phyloP scores from a whole-genome alignment of 2,329 filamentous ascomycete species.

The Trichoderma aggressivum region DNA sequence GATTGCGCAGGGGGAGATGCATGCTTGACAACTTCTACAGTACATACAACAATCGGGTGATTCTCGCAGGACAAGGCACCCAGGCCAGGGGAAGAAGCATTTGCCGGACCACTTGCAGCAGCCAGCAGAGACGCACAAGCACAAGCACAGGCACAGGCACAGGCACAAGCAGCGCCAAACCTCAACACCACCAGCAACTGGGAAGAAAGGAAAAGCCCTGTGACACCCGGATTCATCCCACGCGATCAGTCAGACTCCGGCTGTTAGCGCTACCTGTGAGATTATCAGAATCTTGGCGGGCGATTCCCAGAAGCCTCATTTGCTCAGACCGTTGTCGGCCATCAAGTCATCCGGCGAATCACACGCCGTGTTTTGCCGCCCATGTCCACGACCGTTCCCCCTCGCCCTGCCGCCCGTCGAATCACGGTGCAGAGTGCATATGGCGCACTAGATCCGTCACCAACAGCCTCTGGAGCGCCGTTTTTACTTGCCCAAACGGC shows the following conservation, averaged over 20 bases:
- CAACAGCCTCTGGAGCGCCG: slow-evolving; percentile 13
- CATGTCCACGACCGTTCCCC: slow-evolving; percentile 13
- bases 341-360: slow-evolving; percentile 20
- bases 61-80: background rate
- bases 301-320: background rate
- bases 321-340: background rate
- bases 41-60: background rate
- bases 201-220: background rate
- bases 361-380: slow-evolving; percentile 22
- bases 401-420: slow-evolving; percentile 15
- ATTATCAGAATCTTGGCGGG: background rate
- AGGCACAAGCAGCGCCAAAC: background rate
- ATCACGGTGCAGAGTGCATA: slow-evolving; percentile 20
- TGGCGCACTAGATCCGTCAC: background rate
- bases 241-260: background rate
- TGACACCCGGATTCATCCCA: background rate
- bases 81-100: background rate
- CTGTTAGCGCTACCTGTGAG: background rate
- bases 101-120: background rate
- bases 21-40: background rate
- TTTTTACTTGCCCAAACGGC: background rate
- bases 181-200: background rate
- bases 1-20: background rate
- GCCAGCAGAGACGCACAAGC: background rate
- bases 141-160: background rate